Conservation (phyloP, 768 basidiomycete genomes). For the Leccinum aurantiacum region DNA sequence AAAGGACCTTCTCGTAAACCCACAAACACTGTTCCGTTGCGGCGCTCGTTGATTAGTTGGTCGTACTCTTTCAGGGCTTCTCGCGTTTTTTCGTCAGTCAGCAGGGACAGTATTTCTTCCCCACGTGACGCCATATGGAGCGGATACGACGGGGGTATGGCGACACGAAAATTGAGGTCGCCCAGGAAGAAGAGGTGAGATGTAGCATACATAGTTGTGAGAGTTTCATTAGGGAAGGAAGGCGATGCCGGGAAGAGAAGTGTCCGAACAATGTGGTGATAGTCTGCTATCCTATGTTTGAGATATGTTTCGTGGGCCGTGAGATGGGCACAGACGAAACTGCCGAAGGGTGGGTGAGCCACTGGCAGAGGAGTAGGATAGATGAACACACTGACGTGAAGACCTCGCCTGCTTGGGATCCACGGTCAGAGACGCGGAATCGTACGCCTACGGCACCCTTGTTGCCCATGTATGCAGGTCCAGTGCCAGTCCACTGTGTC, state of each 20-base stretch:
- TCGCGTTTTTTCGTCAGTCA: constrained; percentile 53
- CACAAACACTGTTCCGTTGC: constrained; percentile 63
- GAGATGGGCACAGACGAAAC: constrained; percentile 92
- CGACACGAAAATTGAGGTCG: constrained; percentile 89
- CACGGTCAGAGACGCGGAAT: constrained; percentile 63
- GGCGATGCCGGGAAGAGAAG: constrained; percentile 70
- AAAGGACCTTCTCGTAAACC: constrained; percentile 85
- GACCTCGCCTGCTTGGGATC: constrained; percentile 63
- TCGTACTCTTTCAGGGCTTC: constrained; percentile 70
- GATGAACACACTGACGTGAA: constrained; percentile 66
- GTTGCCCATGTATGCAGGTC: constrained; percentile 82
- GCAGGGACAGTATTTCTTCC: constrained; percentile 40
- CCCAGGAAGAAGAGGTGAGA: constrained; percentile 93
- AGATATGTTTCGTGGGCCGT: constrained; percentile 76
- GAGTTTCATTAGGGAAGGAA: constrained; percentile 35
- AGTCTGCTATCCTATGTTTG: constrained; percentile 69
- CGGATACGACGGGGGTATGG: constrained; percentile 54
- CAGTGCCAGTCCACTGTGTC: constrained; percentile 74
- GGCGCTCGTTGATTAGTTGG: constrained; percentile 63
- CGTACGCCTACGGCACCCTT: constrained; percentile 92
- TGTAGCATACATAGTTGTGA: constrained; percentile 74
- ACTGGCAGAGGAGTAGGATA: background rate
- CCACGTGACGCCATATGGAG: constrained; percentile 36
- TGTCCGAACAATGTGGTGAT: constrained; percentile 73
- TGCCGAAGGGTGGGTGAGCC: constrained; percentile 31